phyloP scores from a whole-genome alignment of 352 stramenopile genomes.

The Aphanomyces cochlioides region DNA sequence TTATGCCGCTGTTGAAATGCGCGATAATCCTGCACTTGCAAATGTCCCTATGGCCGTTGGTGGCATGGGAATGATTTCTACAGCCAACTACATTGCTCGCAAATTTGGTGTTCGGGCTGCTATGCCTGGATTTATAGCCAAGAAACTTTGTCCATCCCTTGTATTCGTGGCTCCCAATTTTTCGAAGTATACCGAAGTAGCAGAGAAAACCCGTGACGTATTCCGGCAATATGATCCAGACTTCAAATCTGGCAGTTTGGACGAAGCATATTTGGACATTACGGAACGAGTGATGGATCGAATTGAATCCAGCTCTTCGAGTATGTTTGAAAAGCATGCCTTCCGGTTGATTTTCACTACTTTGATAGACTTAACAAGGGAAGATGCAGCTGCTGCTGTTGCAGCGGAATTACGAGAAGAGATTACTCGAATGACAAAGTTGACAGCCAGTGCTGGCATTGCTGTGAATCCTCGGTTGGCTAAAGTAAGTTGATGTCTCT shows the following conservation, averaged over 20 bases:
- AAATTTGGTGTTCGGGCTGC: constrained; percentile 92
- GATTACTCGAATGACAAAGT: constrained; percentile 81
- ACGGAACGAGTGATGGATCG: constrained; percentile 40
- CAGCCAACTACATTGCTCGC: constrained; percentile 93
- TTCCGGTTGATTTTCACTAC: background rate
- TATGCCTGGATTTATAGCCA: constrained; percentile 96
- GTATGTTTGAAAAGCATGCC: no score
- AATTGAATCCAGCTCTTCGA: background rate
- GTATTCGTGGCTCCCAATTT: constrained; percentile 92
- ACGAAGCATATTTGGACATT: constrained; percentile 95
- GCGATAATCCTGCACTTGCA: constrained; percentile 83
- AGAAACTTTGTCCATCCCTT: constrained; percentile 91
- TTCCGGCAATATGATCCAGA: constrained; percentile 93
- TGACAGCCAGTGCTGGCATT: constrained; percentile 93
- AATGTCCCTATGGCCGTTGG: constrained; percentile 91
- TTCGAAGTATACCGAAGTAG: constrained; percentile 85
- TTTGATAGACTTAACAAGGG: constrained; percentile 23
- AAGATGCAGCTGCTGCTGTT: constrained; percentile 49
- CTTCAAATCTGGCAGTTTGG: constrained; percentile 87
- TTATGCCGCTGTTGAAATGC: constrained; percentile 94
- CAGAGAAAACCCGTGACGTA: constrained; percentile 68
- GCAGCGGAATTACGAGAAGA: constrained; percentile 79
- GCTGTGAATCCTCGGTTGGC: constrained; percentile 89
- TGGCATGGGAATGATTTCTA: constrained; percentile 91
- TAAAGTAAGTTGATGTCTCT: constrained; percentile 57